A percentile compares a stretch with the other conserved stretches of the same genome.
phyloP scores from a whole-genome alignment of 805 yeast genomes.

The Candida glaebosa region DNA sequence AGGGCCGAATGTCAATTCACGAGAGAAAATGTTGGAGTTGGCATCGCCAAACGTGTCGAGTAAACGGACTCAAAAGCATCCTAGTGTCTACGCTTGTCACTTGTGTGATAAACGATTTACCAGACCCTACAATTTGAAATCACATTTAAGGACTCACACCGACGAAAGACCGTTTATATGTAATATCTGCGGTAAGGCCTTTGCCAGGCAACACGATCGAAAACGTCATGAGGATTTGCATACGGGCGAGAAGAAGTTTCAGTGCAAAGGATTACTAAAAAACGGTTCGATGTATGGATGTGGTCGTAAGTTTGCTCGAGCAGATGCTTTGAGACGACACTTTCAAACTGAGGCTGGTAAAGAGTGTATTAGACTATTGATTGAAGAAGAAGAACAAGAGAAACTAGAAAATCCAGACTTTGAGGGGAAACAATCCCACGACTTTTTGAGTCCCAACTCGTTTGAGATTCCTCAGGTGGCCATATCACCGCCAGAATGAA shows the following conservation, averaged over 20 bases:
- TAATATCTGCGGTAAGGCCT: conserved; percentile 72
- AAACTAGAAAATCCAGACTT: conserved; percentile 9
- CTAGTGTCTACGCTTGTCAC: conserved; percentile 73
- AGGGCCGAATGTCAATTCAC: conserved; percentile 21
- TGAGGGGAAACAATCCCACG: conserved; percentile 6
- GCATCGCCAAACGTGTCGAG: conserved; percentile 56
- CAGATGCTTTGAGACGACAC: conserved; percentile 44
- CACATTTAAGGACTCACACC: conserved; percentile 88
- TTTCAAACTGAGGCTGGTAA: conserved; percentile 47
- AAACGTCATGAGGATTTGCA: conserved; percentile 55
- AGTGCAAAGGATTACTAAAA: conserved; percentile 63
- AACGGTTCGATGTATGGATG: conserved; percentile 51
- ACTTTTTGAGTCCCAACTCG: conserved; percentile 16
- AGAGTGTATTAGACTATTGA: conserved; percentile 36
- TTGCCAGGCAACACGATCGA: conserved; percentile 48
- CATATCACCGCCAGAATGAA: conserved; percentile 33
- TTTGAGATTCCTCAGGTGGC: conserved; percentile 30
- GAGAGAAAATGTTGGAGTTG: conserved; percentile 63
- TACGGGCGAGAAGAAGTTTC: conserved; percentile 70
- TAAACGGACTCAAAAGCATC: conserved; percentile 64
- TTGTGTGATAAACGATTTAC: conserved; percentile 86
- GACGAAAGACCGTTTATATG: conserved; percentile 78
- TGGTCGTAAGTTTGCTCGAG: conserved; percentile 44
- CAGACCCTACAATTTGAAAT: conserved; percentile 86
- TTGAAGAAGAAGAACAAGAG: conserved; percentile 40